Base-by-base conservation (phyloP, 2,329 filamentous ascomycete species). In the Botrytis elliptica region DNA sequence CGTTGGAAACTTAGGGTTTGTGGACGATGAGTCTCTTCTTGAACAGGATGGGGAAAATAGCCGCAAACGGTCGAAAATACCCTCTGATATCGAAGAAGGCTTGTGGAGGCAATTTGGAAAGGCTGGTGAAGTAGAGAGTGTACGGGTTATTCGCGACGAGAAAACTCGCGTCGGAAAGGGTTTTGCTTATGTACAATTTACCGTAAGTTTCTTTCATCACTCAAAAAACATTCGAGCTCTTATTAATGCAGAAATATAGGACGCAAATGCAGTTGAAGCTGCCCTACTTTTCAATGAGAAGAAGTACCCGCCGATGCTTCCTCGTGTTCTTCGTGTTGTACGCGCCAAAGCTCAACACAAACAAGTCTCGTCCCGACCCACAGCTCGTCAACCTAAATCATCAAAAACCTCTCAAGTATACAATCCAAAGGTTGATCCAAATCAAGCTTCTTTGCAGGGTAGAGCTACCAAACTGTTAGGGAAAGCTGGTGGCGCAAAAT, bases 131-230 rank as follows among this genome's bases (percentile, higher is more conserved):
- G 93, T 99, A 20, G 95, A 99, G 83, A 97, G 91, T 80, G 97
- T 99, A 52, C 92, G 96, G 49, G 94, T 99, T 33, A 89, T 98
- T 69, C 90, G 96, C 72, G 96, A 99, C 80, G 87, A 93, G 76
- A 92, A 92, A 77, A 99, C 97, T 12, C 90, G 97, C 68, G 93
- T 99, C 44, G 94, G 96, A 79, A 99, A 99, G 82, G 96, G 96
- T 7, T 94, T 99, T 81, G 97, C 97, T 75, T 99, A 99, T 80
- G 95, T 99, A 25, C 96, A 99, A 81, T 99, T 99, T 83, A 89
- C 91, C 80, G 89, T 90, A 79, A 84, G 85, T 82, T 63, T 75
- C 60, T 62, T 16, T 33, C 33, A 3, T 44, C 22, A 36, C n/a
- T 36, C n/a, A 38, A 69, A 55, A 60, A 18, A 16, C 6, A 7